Evolutionary conservation across 805 yeast species (phyloP), one percentile per base, ranked within the genome.

Genomic region (Schizosaccharomyces pombe): DNA sequence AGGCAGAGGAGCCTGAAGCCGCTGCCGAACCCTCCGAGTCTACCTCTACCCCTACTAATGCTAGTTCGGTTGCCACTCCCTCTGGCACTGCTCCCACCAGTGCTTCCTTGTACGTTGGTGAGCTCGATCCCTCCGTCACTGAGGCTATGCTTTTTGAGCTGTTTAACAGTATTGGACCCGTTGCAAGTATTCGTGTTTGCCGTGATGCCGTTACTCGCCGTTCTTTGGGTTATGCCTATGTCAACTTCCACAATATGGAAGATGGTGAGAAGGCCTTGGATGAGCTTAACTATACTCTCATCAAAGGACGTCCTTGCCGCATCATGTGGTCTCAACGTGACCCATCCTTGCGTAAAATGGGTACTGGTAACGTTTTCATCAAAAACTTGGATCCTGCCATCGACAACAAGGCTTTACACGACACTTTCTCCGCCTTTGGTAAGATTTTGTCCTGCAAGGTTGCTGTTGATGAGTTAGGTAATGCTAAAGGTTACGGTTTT

Each of bases 291-390:
- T 91, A 91, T 76, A 72, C 86, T 57, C 79, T 79, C 65, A 80
- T 91, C 73, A 87, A 87, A 71, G 96, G 95, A 66, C 85, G 82
- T 66, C 86, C 95, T 65, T 86, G 96, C 74, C 85, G 98, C 72
- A 89, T 91, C 75, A 91, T 91, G 97, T 86, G 97, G 96, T 86
- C 96, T 62, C 97, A 91, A 76, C 85, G 97, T 74, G 97, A 91
- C 70, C 97, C 98, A 60, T 77, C 95, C 58, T 70, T 80, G 65
- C 84, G 98, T 77, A 85, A 81, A 76, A 80, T 80, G 67, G 96
- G 96, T 70, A 82, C 85, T 60, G 96, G 95, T 66, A 91, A 91
- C 78, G 80, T 91, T 62, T 91, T 82, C 79, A 89, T 91, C 75
- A 91, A 91, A 80, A 91, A 91, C 79, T 79, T 91, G 72, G 95